Conservation (phyloP, 768 basidiomycete genomes). For the Lactifluus volemus region DNA sequence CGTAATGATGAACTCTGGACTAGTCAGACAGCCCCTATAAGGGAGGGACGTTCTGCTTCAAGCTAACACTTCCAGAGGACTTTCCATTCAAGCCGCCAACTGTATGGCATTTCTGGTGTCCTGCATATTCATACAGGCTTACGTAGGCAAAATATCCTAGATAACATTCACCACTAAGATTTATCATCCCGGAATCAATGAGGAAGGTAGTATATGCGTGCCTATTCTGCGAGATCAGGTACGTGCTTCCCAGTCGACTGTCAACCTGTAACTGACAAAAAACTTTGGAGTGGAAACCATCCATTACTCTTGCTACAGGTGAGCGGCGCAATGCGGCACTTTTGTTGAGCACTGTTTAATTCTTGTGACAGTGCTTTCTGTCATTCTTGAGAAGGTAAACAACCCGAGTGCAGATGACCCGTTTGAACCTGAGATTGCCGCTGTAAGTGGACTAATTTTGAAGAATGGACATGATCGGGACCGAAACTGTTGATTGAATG, state of each 20-base stretch:
- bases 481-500: neutral
- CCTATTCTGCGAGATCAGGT: constrained; percentile 81
- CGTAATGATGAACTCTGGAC: constrained; percentile 1
- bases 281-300: constrained; percentile 69
- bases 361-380: constrained; percentile 47
- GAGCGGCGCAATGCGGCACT: constrained; percentile 15
- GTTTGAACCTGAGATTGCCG: constrained; percentile 81
- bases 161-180: constrained; percentile 81
- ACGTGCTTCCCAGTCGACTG: constrained; percentile 20
- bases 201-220: constrained; percentile 80
- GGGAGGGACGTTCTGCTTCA: constrained; percentile 72
- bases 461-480: neutral
- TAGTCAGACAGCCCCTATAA: constrained; percentile 79
- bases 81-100: constrained; percentile 85
- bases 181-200: constrained; percentile 87
- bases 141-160: constrained; percentile 30
- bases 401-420: constrained; percentile 86
- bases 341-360: neutral
- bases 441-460: constrained; percentile 37
- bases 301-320: constrained; percentile 66
- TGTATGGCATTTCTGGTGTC: constrained; percentile 32
- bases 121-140: neutral
- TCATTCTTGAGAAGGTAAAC: constrained; percentile 79
- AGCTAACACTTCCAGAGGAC: constrained; percentile 59
- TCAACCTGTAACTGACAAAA: constrained; percentile 1